These are phyloP conservation scores for Gonium pectorale DNA, from an alignment of 139 green algal species.

Conservation along the genomic window DNA sequence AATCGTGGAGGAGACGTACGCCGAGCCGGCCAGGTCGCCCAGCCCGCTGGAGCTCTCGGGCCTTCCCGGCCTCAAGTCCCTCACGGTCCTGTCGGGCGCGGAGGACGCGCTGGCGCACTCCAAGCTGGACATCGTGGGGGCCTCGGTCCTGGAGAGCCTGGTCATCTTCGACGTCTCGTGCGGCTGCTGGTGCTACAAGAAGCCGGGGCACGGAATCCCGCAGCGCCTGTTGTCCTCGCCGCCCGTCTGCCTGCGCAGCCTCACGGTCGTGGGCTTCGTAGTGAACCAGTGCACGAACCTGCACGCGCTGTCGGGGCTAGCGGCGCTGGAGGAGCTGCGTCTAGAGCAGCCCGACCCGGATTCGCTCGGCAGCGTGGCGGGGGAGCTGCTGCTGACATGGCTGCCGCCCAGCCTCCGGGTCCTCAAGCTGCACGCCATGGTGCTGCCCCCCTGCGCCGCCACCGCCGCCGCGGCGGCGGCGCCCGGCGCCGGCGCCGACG, in stretches of 20 bases:
- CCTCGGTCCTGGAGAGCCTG: constrained; percentile 21
- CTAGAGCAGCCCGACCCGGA: constrained; percentile 47
- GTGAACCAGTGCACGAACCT: constrained; percentile 41
- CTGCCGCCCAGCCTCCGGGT: constrained; percentile 26
- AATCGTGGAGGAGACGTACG: constrained; percentile 50
- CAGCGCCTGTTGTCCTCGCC: constrained; percentile 27
- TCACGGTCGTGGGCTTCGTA: constrained; percentile 32
- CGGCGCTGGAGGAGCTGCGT: constrained; percentile 36
- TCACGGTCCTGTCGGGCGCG: constrained; percentile 27
- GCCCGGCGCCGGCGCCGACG: neutral
- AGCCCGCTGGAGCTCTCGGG: constrained; percentile 26
- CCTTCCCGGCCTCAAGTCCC: constrained; percentile 28
- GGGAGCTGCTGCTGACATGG: constrained; percentile 37
- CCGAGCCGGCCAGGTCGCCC: constrained; percentile 6
- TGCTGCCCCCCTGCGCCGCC: constrained; percentile 11
- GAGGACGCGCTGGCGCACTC: constrained; percentile 38
- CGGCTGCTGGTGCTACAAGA: constrained; percentile 48
- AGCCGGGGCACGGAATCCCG: constrained; percentile 40
- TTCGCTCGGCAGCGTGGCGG: constrained; percentile 6
- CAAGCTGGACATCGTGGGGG: constrained; percentile 38
- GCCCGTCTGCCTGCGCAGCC: neutral
- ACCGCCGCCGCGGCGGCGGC: neutral
- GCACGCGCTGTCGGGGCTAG: constrained; percentile 22
- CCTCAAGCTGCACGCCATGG: constrained; percentile 41
- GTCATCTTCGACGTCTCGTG: constrained; percentile 38